Evolutionary conservation across 192 early-diverging fungal species (phyloP).

Genomic region (Coemansia sp.): DNA sequence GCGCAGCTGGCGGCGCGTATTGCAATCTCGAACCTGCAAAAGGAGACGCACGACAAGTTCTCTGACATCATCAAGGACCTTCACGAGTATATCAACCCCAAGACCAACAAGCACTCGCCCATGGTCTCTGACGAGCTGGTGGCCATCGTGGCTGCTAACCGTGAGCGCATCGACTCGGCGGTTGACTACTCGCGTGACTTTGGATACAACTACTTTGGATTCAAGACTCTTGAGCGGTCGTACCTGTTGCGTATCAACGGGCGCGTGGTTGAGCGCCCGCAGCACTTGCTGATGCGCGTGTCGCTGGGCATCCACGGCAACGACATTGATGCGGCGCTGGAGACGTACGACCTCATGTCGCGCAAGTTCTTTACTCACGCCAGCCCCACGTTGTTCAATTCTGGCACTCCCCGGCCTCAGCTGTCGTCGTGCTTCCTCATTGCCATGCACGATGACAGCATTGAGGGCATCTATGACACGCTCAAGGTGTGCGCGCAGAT

Average conservation of each 20-base stretch:
- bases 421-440: conserved; percentile 94
- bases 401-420: conserved; percentile 95
- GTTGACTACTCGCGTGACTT: conserved; percentile 98
- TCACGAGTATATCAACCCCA: conserved; percentile 87
- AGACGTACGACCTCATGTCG: conserved; percentile 94
- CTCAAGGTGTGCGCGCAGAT: conserved; percentile 98
- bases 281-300: conserved; percentile 99
- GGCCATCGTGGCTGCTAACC: conserved; percentile 67
- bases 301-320: conserved; percentile 95
- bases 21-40: conserved; percentile 93
- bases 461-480: conserved; percentile 98
- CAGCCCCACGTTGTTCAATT: conserved; percentile 97
- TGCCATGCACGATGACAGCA: conserved; percentile 95
- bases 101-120: conserved; percentile 80
- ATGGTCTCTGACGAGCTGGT: conserved; percentile 89
- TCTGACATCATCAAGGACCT: conserved; percentile 86
- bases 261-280: conserved; percentile 90
- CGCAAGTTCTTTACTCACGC: conserved; percentile 97
- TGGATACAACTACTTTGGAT: conserved; percentile 98
- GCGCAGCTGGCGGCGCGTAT: conserved; percentile 95
- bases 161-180: conserved; percentile 88
- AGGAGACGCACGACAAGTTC: conserved; percentile 81
- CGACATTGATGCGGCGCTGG: conserved; percentile 88
- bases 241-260: conserved; percentile 90
- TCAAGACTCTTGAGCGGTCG: conserved; percentile 97